phyloP scores from a whole-genome alignment of 768 basidiomycete genomes.

The Mycena pura region DNA sequence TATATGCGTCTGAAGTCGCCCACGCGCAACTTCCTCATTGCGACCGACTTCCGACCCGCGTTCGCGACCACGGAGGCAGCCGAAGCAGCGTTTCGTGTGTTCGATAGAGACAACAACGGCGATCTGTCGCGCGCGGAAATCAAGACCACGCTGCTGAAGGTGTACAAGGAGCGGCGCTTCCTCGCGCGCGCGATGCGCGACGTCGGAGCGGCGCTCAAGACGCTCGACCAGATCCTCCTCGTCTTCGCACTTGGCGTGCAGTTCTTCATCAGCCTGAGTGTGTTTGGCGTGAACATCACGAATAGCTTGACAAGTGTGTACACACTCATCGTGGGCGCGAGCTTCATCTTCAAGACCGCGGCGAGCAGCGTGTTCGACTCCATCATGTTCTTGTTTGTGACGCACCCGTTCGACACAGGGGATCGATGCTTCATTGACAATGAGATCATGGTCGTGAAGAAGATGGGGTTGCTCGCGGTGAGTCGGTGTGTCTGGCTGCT shows the following conservation, averaged over 20 bases:
- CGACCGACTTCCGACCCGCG: slow-evolving; percentile 75
- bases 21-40: slow-evolving; percentile 63
- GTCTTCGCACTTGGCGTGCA: slow-evolving; percentile 67
- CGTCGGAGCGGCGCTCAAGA: slow-evolving; percentile 69
- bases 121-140: slow-evolving; percentile 80
- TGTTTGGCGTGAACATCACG: slow-evolving; percentile 74
- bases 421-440: slow-evolving; percentile 82
- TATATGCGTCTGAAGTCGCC: slow-evolving; percentile 66
- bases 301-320: slow-evolving; percentile 75
- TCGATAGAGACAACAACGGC: slow-evolving; percentile 79
- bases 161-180: slow-evolving; percentile 82
- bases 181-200: slow-evolving; percentile 80
- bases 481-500: slow-evolving; percentile 24
- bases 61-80: slow-evolving; percentile 65
- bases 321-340: slow-evolving; percentile 72
- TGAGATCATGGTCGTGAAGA: slow-evolving; percentile 78
- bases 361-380: slow-evolving; percentile 79
- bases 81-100: slow-evolving; percentile 73
- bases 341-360: slow-evolving; percentile 82
- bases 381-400: slow-evolving; percentile 83
- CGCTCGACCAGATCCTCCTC: slow-evolving; percentile 68
- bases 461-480: slow-evolving; percentile 80
- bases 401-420: slow-evolving; percentile 69
- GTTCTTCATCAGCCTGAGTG: slow-evolving; percentile 75
- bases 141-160: slow-evolving; percentile 67